Percentiles rank a stretch among this genome's conserved stretches.
Conservation (phyloP, 257 asterid genomes). For the Agastache rugosa region DNA sequence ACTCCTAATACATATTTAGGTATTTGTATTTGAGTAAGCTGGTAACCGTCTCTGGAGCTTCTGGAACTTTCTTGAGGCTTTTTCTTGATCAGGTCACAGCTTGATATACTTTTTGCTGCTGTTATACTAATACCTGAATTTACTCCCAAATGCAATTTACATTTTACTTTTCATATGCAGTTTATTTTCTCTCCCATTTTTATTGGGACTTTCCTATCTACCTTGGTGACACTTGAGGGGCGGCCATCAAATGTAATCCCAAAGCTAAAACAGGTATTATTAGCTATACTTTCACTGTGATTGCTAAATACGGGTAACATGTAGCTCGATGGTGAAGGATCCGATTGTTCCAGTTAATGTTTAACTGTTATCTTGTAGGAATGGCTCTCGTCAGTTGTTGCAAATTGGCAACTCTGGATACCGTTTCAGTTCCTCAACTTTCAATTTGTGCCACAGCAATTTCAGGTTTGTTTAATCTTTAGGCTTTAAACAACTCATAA, state of each 20-base stretch:
- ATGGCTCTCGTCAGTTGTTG: slow-evolving; percentile 91
- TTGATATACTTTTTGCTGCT: background rate
- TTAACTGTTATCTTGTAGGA: slow-evolving; percentile 49
- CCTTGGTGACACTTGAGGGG: slow-evolving; percentile 76
- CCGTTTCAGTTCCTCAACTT: slow-evolving; percentile 96
- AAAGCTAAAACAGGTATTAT: slow-evolving; percentile 79
- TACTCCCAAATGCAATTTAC: slow-evolving; percentile 18
- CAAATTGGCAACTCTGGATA: slow-evolving; percentile 97
- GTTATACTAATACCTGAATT: background rate
- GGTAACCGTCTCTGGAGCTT: slow-evolving; percentile 64
- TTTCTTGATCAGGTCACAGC: slow-evolving; percentile 79
- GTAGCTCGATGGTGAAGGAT: background rate
- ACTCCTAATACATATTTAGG: slow-evolving; percentile 46
- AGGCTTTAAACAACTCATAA: slow-evolving; percentile 9
- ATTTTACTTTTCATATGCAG: slow-evolving; percentile 48
- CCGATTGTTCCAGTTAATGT: background rate
- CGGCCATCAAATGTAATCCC: slow-evolving; percentile 69
- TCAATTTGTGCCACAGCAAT: slow-evolving; percentile 91
- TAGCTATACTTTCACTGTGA: background rate
- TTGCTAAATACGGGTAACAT: background rate
- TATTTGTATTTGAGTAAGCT: slow-evolving; percentile 76
- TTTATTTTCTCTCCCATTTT: slow-evolving; percentile 78
- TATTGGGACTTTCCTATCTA: slow-evolving; percentile 65
- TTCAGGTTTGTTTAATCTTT: slow-evolving; percentile 68
- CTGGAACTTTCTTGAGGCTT: slow-evolving; percentile 75